These are phyloP conservation scores for Phytopythium sindhum DNA, from an alignment of 352 stramenopile genomes.

Conservation along the genomic window DNA sequence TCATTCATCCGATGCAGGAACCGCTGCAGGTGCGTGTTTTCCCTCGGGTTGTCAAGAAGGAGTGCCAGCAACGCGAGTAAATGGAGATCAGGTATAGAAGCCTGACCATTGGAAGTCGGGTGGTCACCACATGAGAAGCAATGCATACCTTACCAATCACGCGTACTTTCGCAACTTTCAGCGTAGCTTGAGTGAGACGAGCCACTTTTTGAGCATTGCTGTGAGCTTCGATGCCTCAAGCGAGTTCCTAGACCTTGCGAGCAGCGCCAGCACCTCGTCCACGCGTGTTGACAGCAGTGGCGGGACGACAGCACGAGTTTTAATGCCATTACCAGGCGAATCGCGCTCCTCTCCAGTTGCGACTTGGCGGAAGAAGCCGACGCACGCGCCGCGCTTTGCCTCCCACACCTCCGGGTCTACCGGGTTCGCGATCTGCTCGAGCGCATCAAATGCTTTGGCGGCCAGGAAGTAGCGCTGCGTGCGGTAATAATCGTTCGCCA, in stretches of 20 bases:
- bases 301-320: conserved; percentile 6
- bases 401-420: conserved; percentile 70
- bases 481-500: conserved; percentile 72
- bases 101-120: background rate
- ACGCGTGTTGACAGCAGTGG: conserved; percentile 11
- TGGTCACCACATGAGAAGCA: background rate
- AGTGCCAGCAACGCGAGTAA: background rate
- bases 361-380: conserved; percentile 63
- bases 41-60: too few species aligned
- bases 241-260: conserved; percentile 50
- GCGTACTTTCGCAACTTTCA: background rate
- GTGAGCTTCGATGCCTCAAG: conserved; percentile 47
- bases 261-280: conserved; percentile 53
- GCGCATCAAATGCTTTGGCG: conserved; percentile 70
- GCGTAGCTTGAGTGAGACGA: conserved; percentile 1
- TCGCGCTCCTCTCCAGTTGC: conserved; percentile 26
- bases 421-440: conserved; percentile 58
- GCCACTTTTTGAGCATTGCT: conserved; percentile 43
- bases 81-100: background rate
- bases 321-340: background rate
- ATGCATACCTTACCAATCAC: background rate
- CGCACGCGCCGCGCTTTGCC: conserved; percentile 62
- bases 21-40: background rate
- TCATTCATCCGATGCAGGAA: background rate
- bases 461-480: conserved; percentile 53